Evolutionary conservation across 2,329 filamentous ascomycete species (phyloP), one percentile per base, ranked within the genome.

Genomic region (Reticulascus tulasneorum): DNA sequence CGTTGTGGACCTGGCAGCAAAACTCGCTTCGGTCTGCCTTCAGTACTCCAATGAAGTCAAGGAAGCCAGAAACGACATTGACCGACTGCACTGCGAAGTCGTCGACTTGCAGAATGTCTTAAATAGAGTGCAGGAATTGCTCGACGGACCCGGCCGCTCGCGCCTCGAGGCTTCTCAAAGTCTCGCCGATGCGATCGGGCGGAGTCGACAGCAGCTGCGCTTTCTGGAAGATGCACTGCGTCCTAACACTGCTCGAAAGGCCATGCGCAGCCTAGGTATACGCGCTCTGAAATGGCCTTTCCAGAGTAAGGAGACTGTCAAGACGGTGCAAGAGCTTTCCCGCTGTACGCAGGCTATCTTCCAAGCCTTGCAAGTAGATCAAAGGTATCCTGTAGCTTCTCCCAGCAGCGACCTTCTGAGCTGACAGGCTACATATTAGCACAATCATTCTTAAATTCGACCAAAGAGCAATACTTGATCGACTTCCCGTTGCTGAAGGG

Each of bases 241-340:
- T 13, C 52, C 49, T 28, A 26, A 39, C 7, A 48, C 33, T 16
- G 29, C 15, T 6, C 43, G 51, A 7, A 59, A 55, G 34, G 29
- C 40, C 1, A 62, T 62, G 53, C 51, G 45, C 19, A 45, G 46
- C n/a, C 32, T 56, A 30, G 52, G 59, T 20, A 18, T 59, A 9
- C 53, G 55, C 38, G 52, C 58, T 28, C 47, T 66, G 11, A 65
- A 57, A 47, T 66, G 60, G 62, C 62, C 60, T 4, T 57, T 65
- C 27, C 47, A 52, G 20, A 61, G 52, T 25, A 54, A 58, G 26
- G 50, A 64, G 29, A 50, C 62, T 26, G 51, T 59, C 12, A 32
- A 28, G 11, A 38, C 47, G 12, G 40, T 58, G 16, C 29, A 47
- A 25, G 50, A 46, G 9, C 47, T 66, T 21, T 36, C 48, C 33